Percentiles rank a stretch among this genome's conserved stretches.
Evolutionary conservation across 2,329 filamentous ascomycete genomes (phyloP).

Genomic region (Aspergillus fumigatiaffinis): DNA sequence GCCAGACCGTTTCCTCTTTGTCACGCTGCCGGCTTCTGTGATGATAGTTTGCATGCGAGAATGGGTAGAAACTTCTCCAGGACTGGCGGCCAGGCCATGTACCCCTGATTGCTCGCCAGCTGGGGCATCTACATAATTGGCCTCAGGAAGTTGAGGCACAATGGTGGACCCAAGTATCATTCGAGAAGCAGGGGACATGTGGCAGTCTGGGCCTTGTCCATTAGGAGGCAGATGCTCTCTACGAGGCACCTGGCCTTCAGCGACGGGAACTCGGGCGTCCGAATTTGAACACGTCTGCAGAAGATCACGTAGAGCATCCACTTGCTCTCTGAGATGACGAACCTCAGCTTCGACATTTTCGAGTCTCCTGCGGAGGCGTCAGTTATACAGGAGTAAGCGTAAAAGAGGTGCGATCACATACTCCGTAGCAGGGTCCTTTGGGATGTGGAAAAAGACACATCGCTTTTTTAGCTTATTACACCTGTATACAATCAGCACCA

Average conservation of each 20-base stretch:
- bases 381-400: not conserved
- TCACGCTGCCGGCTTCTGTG: conserved; percentile 6
- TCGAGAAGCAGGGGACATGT: not conserved
- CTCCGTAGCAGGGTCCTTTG: conserved; percentile 28
- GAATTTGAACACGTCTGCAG: conserved; percentile 9
- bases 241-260: conserved; percentile 1
- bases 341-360: conserved; percentile 33
- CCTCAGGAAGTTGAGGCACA: not conserved
- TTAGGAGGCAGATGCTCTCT: not conserved
- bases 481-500: conserved; percentile 10
- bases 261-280: not conserved
- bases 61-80: not conserved
- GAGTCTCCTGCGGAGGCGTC: conserved; percentile 22
- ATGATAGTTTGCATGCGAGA: not conserved
- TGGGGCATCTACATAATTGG: not conserved
- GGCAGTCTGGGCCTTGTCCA: not conserved
- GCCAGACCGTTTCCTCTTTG: conserved; percentile 28
- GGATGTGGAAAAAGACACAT: conserved; percentile 35
- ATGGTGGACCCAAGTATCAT: not conserved
- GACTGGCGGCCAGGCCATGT: not conserved
- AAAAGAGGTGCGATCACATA: conserved; percentile 10
- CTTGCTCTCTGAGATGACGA: conserved; percentile 22
- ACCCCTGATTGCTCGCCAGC: not conserved
- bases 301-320: conserved; percentile 23
- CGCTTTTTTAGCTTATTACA: conserved; percentile 33